These are phyloP conservation scores for Suhomyces prunicola DNA, from an alignment of 805 yeast species.

Conservation along the genomic window DNA sequence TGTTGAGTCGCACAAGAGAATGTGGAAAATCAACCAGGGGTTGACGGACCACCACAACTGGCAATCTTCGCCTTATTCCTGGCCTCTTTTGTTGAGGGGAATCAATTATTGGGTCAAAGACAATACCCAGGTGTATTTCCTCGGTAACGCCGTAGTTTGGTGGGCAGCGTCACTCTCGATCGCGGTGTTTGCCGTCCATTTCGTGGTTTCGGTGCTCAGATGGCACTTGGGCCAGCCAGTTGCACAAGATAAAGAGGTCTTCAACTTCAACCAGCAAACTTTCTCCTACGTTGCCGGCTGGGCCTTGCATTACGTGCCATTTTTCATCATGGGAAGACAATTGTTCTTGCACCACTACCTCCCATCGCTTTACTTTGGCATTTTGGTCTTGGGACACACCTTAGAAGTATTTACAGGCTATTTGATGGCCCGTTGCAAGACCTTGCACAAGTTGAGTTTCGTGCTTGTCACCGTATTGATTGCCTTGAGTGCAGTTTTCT, in stretches of 20 bases:
- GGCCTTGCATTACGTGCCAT: slow-evolving; percentile 69
- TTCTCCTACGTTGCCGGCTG: slow-evolving; percentile 67
- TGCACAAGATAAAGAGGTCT: slow-evolving; percentile 49
- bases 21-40: slow-evolving; percentile 77
- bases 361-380: slow-evolving; percentile 88
- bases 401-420: slow-evolving; percentile 50
- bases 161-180: slow-evolving; percentile 62
- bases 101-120: slow-evolving; percentile 74
- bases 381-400: slow-evolving; percentile 70
- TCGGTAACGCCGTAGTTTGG: slow-evolving; percentile 82
- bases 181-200: slow-evolving; percentile 47
- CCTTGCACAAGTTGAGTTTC: slow-evolving; percentile 44
- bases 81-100: slow-evolving; percentile 78
- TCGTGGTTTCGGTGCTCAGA: slow-evolving; percentile 46
- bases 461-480: slow-evolving; percentile 48
- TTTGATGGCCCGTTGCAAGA: slow-evolving; percentile 34
- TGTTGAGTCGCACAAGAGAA: slow-evolving; percentile 61
- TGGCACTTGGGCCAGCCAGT: slow-evolving; percentile 58
- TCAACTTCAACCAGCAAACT: slow-evolving; percentile 63
- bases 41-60: slow-evolving; percentile 66
- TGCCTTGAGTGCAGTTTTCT: slow-evolving; percentile 50
- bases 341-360: slow-evolving; percentile 90
- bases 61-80: slow-evolving; percentile 67
- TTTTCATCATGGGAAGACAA: slow-evolving; percentile 88
- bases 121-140: slow-evolving; percentile 59